These are phyloP conservation scores for Exophiala mesophila DNA, from an alignment of 2,329 filamentous ascomycete genomes.

Conservation along the genomic window DNA sequence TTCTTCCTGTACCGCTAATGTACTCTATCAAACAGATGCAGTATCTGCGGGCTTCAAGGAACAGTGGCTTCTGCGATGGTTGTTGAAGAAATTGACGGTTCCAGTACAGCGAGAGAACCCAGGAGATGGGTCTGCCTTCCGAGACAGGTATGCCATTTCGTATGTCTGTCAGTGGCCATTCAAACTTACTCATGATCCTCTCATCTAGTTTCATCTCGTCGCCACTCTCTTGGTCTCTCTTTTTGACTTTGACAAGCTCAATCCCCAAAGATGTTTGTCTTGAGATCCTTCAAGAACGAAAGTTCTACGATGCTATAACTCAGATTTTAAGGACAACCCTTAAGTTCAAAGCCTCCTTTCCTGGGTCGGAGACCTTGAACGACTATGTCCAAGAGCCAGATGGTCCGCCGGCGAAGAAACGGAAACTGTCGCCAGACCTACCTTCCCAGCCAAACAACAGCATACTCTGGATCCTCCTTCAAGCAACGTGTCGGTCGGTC, in stretches of 20 bases:
- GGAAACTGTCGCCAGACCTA: constrained; percentile 9
- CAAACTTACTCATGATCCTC: background rate
- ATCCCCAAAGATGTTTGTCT: constrained; percentile 17
- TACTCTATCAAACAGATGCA: constrained; percentile 1
- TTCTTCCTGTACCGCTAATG: constrained; percentile 20
- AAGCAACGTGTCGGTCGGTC: constrained; percentile 13
- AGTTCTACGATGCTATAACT: constrained; percentile 14
- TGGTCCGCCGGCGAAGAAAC: constrained; percentile 21
- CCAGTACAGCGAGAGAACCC: constrained; percentile 26
- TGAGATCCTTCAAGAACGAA: constrained; percentile 23
- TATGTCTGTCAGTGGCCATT: no score
- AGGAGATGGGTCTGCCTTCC: no score
- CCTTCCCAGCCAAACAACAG: background rate
- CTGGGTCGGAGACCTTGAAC: background rate
- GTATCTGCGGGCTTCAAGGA: constrained; percentile 42
- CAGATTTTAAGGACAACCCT: background rate
- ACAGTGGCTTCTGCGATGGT: constrained; percentile 64
- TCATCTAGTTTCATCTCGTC: constrained; percentile 8
- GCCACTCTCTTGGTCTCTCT: constrained; percentile 20
- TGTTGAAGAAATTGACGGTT: constrained; percentile 55
- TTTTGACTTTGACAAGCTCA: constrained; percentile 15
- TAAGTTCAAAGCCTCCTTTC: background rate
- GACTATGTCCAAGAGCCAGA: background rate
- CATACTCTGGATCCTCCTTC: constrained; percentile 11
- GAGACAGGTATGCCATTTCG: no score